Evolutionary conservation across 139 green algal species (phyloP).

Genomic region (Chlamydomonas eustigma): DNA sequence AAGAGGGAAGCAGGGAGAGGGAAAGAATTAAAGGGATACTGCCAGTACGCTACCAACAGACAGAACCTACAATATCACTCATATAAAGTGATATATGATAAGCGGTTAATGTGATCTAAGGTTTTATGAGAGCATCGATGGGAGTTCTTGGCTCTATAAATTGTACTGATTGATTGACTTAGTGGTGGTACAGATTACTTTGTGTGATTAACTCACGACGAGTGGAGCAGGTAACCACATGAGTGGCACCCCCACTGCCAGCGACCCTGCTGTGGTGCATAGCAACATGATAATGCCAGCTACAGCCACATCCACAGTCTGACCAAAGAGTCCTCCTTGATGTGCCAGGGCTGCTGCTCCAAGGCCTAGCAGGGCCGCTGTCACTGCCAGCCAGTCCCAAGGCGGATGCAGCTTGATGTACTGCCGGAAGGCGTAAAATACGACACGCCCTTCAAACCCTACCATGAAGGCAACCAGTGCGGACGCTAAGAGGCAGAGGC

Average conservation of each 20-base stretch:
- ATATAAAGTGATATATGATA: too few species aligned
- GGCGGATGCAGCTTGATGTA: conserved; percentile 87
- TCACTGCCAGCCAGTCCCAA: conserved; percentile 84
- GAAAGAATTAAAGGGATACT: too few species aligned
- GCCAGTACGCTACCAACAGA: conserved; percentile 73
- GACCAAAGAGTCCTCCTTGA: conserved; percentile 41
- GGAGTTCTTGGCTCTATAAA: too few species aligned
- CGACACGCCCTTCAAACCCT: conserved; percentile 82
- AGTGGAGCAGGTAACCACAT: conserved; percentile 77
- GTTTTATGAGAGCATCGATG: too few species aligned
- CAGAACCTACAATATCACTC: too few species aligned
- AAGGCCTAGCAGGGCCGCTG: conserved; percentile 66
- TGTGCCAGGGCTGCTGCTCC: conserved; percentile 56
- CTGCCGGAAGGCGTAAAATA: conserved; percentile 85
- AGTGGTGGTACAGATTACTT: too few species aligned
- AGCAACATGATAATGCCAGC: conserved; percentile 48
- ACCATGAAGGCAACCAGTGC: conserved; percentile 47
- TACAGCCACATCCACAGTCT: conserved; percentile 40
- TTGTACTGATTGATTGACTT: too few species aligned
- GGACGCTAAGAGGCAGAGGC: neutral
- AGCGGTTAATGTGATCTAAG: too few species aligned
- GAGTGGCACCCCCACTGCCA: conserved; percentile 72
- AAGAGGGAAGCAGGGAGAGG: too few species aligned
- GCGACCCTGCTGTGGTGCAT: conserved; percentile 47
- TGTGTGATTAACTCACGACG: conserved; percentile 29